Conservation (phyloP, 441 rosid species). For the Corymbia citriodora region DNA sequence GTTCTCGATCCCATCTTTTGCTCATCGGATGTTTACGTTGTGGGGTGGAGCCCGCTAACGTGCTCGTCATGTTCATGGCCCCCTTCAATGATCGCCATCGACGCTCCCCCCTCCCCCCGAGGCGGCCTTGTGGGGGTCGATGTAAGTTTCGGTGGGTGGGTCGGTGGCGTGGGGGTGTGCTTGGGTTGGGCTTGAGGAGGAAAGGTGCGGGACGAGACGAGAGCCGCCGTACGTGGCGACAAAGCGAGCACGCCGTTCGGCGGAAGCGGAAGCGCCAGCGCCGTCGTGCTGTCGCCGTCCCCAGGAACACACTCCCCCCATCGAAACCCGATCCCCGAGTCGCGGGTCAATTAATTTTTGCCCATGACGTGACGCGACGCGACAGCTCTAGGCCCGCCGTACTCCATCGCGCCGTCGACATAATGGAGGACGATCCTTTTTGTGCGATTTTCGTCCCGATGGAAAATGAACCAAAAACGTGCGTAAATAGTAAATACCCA, state of each 20-base stretch:
- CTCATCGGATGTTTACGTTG: neutral
- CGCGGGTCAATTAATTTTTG: neutral
- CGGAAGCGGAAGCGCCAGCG: neutral
- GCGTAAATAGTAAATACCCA: neutral
- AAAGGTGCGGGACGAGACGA: neutral
- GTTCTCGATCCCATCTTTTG: neutral
- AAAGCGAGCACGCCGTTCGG: neutral
- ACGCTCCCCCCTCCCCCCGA: neutral
- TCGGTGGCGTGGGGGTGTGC: neutral
- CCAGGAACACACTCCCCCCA: neutral
- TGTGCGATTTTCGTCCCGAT: neutral
- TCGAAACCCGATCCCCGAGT: neutral
- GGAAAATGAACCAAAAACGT: neutral
- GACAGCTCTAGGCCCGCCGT: neutral
- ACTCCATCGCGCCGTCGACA: neutral
- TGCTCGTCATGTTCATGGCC: neutral
- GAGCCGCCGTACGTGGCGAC: neutral
- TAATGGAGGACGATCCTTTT: neutral
- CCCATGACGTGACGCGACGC: neutral
- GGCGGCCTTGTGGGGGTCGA: neutral
- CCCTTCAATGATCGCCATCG: neutral
- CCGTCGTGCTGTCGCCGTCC: neutral
- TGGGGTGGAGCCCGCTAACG: neutral
- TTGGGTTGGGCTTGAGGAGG: neutral
- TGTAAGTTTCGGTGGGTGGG: neutral